These are phyloP conservation scores for Wickerhamomyces mucosus DNA, from an alignment of 805 yeast genomes.

Conservation along the genomic window DNA sequence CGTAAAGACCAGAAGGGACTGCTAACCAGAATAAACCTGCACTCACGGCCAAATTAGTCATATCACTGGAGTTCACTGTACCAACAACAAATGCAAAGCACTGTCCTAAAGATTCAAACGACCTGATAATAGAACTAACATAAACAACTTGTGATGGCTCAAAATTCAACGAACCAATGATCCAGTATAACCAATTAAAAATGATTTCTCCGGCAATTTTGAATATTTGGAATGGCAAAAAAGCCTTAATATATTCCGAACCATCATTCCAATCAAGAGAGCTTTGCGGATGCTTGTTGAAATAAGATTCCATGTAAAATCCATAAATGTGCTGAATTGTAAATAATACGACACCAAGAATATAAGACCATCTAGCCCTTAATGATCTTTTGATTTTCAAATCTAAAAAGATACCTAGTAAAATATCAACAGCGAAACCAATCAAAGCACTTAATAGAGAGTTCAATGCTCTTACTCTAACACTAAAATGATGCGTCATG, in stretches of 20 bases:
- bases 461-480: slow-evolving; percentile 19
- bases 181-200: slow-evolving; percentile 21
- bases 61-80: slow-evolving; percentile 16
- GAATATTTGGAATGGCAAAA: slow-evolving; percentile 17
- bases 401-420: slow-evolving; percentile 15
- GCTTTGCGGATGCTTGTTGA: slow-evolving; percentile 4
- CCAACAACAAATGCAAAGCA: slow-evolving; percentile 16
- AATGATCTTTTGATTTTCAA: slow-evolving; percentile 5
- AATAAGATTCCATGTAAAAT: slow-evolving; percentile 8
- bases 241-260: slow-evolving; percentile 10
- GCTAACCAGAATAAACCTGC: slow-evolving; percentile 17
- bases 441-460: slow-evolving; percentile 17
- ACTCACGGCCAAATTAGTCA: slow-evolving; percentile 18
- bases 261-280: slow-evolving; percentile 16
- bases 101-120: slow-evolving; percentile 17
- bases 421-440: slow-evolving; percentile 11
- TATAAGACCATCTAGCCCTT: slow-evolving; percentile 15
- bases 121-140: slow-evolving; percentile 15
- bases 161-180: slow-evolving; percentile 15
- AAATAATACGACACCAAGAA: slow-evolving; percentile 3
- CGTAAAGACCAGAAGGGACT: slow-evolving; percentile 6
- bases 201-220: slow-evolving; percentile 16
- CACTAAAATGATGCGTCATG: slow-evolving; percentile 19
- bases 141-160: slow-evolving; percentile 13
- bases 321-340: slow-evolving; percentile 15